Base-by-base conservation (phyloP, 257 asterid genomes). In the Thymus quinquecostatus region DNA sequence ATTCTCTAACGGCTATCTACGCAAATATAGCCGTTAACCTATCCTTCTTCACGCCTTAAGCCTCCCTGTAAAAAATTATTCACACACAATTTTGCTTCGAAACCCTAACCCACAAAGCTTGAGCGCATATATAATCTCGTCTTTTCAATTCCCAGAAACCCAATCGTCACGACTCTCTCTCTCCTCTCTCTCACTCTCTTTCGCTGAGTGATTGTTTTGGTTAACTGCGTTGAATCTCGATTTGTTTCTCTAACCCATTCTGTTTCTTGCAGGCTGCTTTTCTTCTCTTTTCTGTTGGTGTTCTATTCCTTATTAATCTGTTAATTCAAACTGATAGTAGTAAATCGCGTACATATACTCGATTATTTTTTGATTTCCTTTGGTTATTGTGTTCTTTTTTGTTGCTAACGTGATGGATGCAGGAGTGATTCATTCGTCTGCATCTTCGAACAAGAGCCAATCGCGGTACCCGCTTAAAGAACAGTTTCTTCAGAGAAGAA, bases 401-500 rank as follows among this genome's bases (percentile, higher is more conserved):
- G 54, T 69, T 78, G 73, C 79, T 85, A 81, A 86, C 83, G 80
- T 62, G 68, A 92, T 90, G 97, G 98, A 81, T 79, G 83, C 97
- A 87, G 98, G 93, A 80, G 75, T 63, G 43, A 49, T 58, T 1
- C 68, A 78, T 72, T 86, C 86, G 2, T 78, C 96, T 38, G 84
- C 85, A 10, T 84, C 88, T 8, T 74, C 90, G 14, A 84, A 48
- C 82, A 84, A 84, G 83, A 56, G 82, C 29, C 86, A 61, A 65
- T 82, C 91, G n/a, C 82, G 96, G 48, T 75, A 41, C 74, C 98
- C 96, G 38, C 96, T 91, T n/a, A 94, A 87, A 77, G 96, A 92
- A 64, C 92, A 84, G 71, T 62, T 68, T 76, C 84, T 85, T 49
- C 95, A 83, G 11, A 79, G 86, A 67, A 87, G 78, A 79, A 81